Evolutionary conservation across 2,329 filamentous ascomycete genomes (phyloP).

Genomic region (Fusarium chlamydosporum): DNA sequence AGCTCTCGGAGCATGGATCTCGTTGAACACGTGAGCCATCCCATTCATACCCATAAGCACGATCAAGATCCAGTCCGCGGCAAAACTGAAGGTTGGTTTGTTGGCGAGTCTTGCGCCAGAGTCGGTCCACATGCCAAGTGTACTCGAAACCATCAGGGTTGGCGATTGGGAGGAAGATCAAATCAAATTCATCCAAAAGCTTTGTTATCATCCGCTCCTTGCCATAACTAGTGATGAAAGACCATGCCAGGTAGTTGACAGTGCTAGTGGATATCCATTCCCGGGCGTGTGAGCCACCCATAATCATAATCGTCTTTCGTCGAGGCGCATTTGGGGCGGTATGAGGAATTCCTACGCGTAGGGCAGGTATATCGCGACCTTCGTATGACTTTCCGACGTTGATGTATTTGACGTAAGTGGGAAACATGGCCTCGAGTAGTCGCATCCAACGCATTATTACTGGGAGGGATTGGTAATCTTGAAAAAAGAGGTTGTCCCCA

Average conservation of each 20-base stretch:
- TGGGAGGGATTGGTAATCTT: conserved; percentile 88
- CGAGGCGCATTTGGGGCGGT: conserved; percentile 60
- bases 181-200: conserved; percentile 86
- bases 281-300: conserved; percentile 89
- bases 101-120: conserved; percentile 96
- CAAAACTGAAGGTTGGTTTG: conserved; percentile 86
- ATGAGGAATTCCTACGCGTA: conserved; percentile 77
- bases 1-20: conserved; percentile 93
- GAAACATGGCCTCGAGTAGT: conserved; percentile 90
- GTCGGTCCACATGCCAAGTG: conserved; percentile 89
- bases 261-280: conserved; percentile 98
- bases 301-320: conserved; percentile 84
- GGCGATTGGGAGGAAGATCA: conserved; percentile 87
- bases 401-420: conserved; percentile 79
- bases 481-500: conserved; percentile 86
- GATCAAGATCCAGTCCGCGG: conserved; percentile 89
- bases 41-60: conserved; percentile 89
- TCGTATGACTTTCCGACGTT: conserved; percentile 89
- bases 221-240: conserved; percentile 85
- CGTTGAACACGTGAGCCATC: conserved; percentile 73
- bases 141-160: conserved; percentile 97
- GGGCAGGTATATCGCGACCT: conserved; percentile 85
- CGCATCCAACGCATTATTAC: conserved; percentile 93
- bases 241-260: conserved; percentile 91
- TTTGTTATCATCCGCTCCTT: conserved; percentile 79